phyloP scores from a whole-genome alignment of 345 rosid species.

The Syzygium oleosum region DNA sequence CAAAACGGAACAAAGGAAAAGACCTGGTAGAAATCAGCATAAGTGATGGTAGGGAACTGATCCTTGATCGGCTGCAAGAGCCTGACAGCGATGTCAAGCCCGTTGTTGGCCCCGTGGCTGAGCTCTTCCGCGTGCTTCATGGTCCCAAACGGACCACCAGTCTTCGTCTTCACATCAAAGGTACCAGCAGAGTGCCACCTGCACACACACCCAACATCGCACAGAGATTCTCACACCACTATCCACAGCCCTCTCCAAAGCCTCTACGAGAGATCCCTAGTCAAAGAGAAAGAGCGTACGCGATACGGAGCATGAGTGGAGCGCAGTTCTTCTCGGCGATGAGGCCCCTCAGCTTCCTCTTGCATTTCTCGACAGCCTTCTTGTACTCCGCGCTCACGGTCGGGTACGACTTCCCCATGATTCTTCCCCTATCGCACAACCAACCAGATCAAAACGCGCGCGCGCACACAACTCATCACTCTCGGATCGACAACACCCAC shows the following conservation, averaged over 20 bases:
- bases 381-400: constrained; percentile 66
- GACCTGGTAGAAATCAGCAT: constrained; percentile 86
- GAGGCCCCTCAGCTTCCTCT: constrained; percentile 75
- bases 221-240: neutral
- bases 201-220: neutral
- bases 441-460: too few relatives aligned
- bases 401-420: constrained; percentile 77
- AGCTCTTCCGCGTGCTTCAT: constrained; percentile 21
- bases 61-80: constrained; percentile 76
- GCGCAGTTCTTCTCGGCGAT: constrained; percentile 93
- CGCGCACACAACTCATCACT: neutral
- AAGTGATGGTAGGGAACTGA: constrained; percentile 58
- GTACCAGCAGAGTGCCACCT: constrained; percentile 59
- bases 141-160: constrained; percentile 43
- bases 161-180: constrained; percentile 25
- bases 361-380: constrained; percentile 66
- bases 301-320: constrained; percentile 85
- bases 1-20: neutral
- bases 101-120: constrained; percentile 32
- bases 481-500: neutral
- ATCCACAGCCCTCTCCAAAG: neutral
- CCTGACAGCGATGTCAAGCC: constrained; percentile 46
- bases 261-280: neutral
- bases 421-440: neutral
- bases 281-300: constrained; percentile 29